phyloP scores from a whole-genome alignment of 129 eudicot species.

The Kitagawia praeruptora region DNA sequence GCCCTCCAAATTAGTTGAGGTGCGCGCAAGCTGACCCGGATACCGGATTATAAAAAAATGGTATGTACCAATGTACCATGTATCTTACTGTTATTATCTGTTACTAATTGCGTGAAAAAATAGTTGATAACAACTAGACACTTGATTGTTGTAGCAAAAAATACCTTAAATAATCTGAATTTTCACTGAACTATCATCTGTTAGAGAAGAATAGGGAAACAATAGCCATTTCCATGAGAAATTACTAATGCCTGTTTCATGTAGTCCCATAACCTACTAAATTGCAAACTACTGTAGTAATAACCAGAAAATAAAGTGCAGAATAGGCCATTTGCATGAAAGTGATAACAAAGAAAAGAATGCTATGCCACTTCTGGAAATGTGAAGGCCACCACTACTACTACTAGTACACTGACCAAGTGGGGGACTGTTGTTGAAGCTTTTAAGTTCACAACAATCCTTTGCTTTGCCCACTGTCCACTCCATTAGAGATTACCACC shows the following conservation, averaged over 20 bases:
- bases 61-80: no score
- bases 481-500: constrained; percentile 1
- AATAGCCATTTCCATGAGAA: no score
- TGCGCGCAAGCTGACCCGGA: no score
- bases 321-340: constrained; percentile 12
- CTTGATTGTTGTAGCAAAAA: not conserved
- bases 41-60: no score
- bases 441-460: not conserved
- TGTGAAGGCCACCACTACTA: constrained; percentile 8
- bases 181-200: not conserved
- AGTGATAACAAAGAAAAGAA: constrained; percentile 4
- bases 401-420: constrained; percentile 1
- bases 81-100: no score
- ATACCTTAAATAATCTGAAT: not conserved
- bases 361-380: not conserved
- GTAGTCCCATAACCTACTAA: not conserved
- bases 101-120: no score
- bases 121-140: not conserved
- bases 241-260: not conserved
- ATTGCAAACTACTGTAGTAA: not conserved
- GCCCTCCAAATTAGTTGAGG: no score
- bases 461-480: not conserved
- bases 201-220: not conserved
- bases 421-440: constrained; percentile 8
- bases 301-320: not conserved